Conservation (phyloP, 2,329 filamentous ascomycete genomes). For the Neofusicoccum umdonicola region DNA sequence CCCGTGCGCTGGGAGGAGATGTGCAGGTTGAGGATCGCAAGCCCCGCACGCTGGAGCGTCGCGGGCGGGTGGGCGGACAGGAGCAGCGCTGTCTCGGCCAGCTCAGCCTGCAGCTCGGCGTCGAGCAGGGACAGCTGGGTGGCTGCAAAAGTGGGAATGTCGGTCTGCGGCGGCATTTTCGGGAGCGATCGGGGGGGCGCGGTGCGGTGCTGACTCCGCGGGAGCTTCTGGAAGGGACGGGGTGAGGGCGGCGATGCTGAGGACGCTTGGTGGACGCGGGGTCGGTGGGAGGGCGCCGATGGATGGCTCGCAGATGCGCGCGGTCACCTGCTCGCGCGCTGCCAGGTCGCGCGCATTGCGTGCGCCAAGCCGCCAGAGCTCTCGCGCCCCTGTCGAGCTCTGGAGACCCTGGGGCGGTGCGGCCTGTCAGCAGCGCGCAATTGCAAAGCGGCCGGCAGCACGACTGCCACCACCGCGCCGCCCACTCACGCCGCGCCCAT, state of each 20-base stretch:
- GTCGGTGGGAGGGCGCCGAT: background rate
- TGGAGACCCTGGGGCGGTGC: background rate
- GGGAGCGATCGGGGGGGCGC: background rate
- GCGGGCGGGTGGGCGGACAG: conserved; percentile 66
- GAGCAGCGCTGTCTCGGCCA: conserved; percentile 66
- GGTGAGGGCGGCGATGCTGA: background rate
- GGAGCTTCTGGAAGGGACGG: conserved; percentile 2
- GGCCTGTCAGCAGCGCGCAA: conserved; percentile 3
- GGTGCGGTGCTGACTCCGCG: background rate
- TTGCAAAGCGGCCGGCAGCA: background rate
- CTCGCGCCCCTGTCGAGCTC: background rate
- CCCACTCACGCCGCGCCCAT: background rate
- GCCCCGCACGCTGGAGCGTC: conserved; percentile 70
- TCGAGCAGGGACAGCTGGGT: conserved; percentile 70
- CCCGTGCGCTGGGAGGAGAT: conserved; percentile 79
- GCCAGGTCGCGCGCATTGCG: background rate
- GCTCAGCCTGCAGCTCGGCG: conserved; percentile 68
- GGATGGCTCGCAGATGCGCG: background rate
- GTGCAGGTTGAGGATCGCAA: conserved; percentile 73
- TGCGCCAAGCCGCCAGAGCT: background rate
- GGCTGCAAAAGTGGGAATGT: conserved; percentile 63
- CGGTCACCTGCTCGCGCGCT: background rate
- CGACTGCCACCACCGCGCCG: background rate
- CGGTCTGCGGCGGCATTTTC: conserved; percentile 12
- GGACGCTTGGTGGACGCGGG: background rate